Percentiles rank a stretch among this genome's conserved stretches.
Conservation (phyloP, 805 yeast species). For the Saturnispora diversa region DNA sequence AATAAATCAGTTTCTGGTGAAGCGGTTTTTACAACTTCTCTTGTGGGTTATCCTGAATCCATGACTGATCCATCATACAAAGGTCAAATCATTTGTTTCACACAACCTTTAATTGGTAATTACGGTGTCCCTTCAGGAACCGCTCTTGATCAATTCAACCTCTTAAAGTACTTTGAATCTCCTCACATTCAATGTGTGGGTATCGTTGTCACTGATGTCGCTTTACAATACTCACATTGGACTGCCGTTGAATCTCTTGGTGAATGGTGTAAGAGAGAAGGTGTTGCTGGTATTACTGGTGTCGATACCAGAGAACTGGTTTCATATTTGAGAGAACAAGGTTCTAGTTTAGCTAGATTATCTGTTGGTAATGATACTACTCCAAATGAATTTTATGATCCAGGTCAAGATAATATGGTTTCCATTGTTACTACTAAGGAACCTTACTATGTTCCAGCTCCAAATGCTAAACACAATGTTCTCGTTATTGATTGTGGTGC, state of each 20-base stretch:
- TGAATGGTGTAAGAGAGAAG: slow-evolving; percentile 94
- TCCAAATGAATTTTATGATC: slow-evolving; percentile 85
- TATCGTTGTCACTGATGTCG: slow-evolving; percentile 91
- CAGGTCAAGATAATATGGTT: slow-evolving; percentile 82
- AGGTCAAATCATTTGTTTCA: slow-evolving; percentile 94
- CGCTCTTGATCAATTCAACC: slow-evolving; percentile 72
- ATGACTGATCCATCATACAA: slow-evolving; percentile 97
- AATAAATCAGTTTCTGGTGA: slow-evolving; percentile 90
- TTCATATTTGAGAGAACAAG: slow-evolving; percentile 87
- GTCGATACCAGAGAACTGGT: slow-evolving; percentile 96
- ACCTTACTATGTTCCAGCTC: slow-evolving; percentile 80
- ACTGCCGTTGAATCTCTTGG: slow-evolving; percentile 94
- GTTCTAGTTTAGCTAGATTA: slow-evolving; percentile 87
- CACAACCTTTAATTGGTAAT: slow-evolving; percentile 95
- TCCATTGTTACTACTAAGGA: slow-evolving; percentile 91
- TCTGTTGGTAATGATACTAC: slow-evolving; percentile 87
- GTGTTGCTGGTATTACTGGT: slow-evolving; percentile 93
- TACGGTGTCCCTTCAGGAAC: slow-evolving; percentile 93
- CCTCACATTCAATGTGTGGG: slow-evolving; percentile 92
- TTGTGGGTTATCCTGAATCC: slow-evolving; percentile 97
- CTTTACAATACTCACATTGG: slow-evolving; percentile 97
- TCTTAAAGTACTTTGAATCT: slow-evolving; percentile 85
- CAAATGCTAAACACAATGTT: slow-evolving; percentile 57
- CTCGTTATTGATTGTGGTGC: slow-evolving; percentile 98
- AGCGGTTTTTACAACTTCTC: slow-evolving; percentile 94